Conservation (phyloP, 352 stramenopile genomes). For the Pythium biforme region DNA sequence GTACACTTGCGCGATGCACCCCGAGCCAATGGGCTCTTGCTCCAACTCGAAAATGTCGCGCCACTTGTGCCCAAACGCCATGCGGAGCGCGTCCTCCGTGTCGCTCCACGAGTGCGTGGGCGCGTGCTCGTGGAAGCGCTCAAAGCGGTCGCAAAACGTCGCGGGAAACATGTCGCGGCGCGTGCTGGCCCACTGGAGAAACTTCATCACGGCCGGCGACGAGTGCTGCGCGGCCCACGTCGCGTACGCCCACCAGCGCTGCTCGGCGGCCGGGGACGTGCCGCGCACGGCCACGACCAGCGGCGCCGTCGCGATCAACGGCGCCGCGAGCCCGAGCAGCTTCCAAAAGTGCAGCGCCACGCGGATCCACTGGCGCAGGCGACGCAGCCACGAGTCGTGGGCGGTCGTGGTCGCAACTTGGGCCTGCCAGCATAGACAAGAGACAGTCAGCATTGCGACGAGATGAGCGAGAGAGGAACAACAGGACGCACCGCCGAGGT, state of each 20-base stretch:
- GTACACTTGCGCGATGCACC: conserved; percentile 96
- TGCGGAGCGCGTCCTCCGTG: conserved; percentile 75
- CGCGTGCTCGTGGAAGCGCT: conserved; percentile 87
- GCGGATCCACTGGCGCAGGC: conserved; percentile 45
- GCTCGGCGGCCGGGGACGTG: conserved; percentile 32
- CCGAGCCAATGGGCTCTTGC: conserved; percentile 79
- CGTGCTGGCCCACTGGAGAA: conserved; percentile 95
- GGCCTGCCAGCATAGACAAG: background rate
- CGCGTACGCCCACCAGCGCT: conserved; percentile 67
- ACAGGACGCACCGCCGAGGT: conserved; percentile 19
- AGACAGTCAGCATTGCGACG: background rate
- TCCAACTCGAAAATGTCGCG: conserved; percentile 51
- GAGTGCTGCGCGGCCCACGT: conserved; percentile 58
- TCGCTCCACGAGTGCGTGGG: conserved; percentile 86
- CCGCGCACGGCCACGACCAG: conserved; percentile 36
- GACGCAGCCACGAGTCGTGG: conserved; percentile 25
- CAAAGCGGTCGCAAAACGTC: conserved; percentile 89
- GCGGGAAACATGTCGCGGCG: conserved; percentile 93
- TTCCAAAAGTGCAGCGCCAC: conserved; percentile 56
- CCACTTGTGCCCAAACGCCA: conserved; percentile 90
- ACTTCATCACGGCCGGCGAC: conserved; percentile 94
- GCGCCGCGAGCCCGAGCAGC: conserved; percentile 50
- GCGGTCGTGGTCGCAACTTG: background rate
- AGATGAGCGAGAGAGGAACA: background rate
- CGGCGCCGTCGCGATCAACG: conserved; percentile 46